Percentiles rank a stretch among this genome's conserved stretches.
Conservation (phyloP, 495 filamentous ascomycete species). For the Parachaetomium inaequale region DNA sequence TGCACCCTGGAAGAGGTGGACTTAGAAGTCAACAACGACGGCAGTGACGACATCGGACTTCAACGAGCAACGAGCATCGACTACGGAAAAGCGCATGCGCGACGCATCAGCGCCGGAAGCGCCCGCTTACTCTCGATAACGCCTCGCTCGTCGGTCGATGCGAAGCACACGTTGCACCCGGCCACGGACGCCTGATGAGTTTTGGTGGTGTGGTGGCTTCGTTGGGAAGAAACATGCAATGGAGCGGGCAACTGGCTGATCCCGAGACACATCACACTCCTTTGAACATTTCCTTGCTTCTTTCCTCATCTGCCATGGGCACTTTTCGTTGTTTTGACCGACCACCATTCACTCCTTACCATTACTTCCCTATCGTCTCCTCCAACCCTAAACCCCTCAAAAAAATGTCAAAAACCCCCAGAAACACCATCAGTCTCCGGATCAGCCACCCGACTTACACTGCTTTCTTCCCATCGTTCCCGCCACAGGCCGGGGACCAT, state of each 20-base stretch:
- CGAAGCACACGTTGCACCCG: slow-evolving; percentile 23
- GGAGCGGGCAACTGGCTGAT: slow-evolving; percentile 2
- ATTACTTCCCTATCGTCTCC: slow-evolving; percentile 15
- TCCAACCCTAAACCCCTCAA: not conserved
- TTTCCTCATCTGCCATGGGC: not conserved
- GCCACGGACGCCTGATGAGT: not conserved
- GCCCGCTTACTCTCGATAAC: slow-evolving; percentile 65
- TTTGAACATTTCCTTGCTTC: not conserved
- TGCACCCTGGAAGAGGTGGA: slow-evolving; percentile 39
- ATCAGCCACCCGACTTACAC: not conserved
- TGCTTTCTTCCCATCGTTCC: not conserved
- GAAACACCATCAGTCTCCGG: not conserved
- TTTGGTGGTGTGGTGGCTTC: not conserved
- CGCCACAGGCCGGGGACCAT: too few relatives aligned
- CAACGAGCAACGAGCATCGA: slow-evolving; percentile 64
- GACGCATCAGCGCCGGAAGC: slow-evolving; percentile 72
- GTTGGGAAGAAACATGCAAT: not conserved
- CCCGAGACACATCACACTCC: slow-evolving; percentile 3
- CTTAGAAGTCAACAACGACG: slow-evolving; percentile 45
- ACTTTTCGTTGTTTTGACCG: slow-evolving; percentile 8
- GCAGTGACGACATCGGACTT: slow-evolving; percentile 45
- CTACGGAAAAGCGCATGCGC: slow-evolving; percentile 57
- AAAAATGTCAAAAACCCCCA: not conserved
- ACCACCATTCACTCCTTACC: slow-evolving; percentile 30
- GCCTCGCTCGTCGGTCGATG: slow-evolving; percentile 45